phyloP scores from a whole-genome alignment of 2,329 filamentous ascomycete species.

The Mollisia scopiformis region DNA sequence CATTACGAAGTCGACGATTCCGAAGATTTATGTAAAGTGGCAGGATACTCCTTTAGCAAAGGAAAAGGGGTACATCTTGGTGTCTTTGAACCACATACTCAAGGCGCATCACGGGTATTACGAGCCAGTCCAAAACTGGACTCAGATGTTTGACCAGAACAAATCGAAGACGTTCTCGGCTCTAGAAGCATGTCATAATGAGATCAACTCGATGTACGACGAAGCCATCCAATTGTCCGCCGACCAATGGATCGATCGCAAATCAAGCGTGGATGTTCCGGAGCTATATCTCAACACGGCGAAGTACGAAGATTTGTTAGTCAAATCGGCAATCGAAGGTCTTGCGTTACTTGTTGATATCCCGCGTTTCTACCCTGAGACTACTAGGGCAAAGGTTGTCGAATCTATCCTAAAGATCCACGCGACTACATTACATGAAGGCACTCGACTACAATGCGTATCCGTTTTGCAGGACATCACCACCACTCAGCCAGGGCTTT shows the following conservation, averaged over 20 bases:
- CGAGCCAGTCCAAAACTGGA: neutral
- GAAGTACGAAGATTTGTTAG: slow-evolving; percentile 21
- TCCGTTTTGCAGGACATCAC: slow-evolving; percentile 29
- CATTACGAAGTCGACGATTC: neutral
- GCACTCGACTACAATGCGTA: slow-evolving; percentile 24
- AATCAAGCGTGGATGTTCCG: neutral
- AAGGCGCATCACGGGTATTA: neutral
- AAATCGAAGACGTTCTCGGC: neutral
- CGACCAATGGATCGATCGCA: neutral
- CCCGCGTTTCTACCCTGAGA: slow-evolving; percentile 25
- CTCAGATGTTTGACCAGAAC: too few relatives aligned
- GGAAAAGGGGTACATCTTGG: neutral
- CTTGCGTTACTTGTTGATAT: slow-evolving; percentile 29
- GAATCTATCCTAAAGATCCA: slow-evolving; percentile 29
- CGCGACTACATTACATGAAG: slow-evolving; percentile 10
- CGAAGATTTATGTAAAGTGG: neutral
- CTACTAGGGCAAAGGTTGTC: slow-evolving; percentile 29
- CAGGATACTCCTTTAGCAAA: slow-evolving; percentile 3
- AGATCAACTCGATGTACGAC: neutral
- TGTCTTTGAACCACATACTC: neutral
- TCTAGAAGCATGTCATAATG: neutral
- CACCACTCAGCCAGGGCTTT: slow-evolving; percentile 24
- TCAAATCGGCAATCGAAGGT: slow-evolving; percentile 29
- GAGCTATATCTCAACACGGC: neutral
- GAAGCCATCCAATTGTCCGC: neutral